Percentiles rank a stretch among this genome's conserved stretches.
Conservation (phyloP, 129 eudicot species). For the Arctium lappa region DNA sequence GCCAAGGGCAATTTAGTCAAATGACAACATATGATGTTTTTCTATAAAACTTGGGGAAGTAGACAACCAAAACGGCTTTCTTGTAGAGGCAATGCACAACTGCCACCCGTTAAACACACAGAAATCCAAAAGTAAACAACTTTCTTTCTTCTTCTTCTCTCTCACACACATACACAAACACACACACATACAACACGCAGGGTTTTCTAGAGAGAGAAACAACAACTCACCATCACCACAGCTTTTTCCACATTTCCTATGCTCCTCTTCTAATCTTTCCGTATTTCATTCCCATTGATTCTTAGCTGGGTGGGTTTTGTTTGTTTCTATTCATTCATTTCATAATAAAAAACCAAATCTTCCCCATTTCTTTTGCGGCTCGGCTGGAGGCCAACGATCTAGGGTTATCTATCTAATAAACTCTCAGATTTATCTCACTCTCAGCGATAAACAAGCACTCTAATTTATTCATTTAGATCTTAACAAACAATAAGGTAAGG, state of each 20-base stretch:
- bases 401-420: slow-evolving; percentile 26
- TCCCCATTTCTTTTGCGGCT: background rate
- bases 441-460: background rate
- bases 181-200: background rate
- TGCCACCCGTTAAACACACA: slow-evolving; percentile 58
- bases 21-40: background rate
- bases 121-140: slow-evolving; percentile 1
- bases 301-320: slow-evolving; percentile 8
- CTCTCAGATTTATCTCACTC: background rate
- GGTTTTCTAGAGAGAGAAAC: slow-evolving; percentile 17
- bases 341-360: slow-evolving; percentile 1
- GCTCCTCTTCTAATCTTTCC: slow-evolving; percentile 1
- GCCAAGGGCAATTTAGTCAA: background rate
- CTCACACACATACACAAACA: background rate
- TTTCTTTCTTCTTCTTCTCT: background rate
- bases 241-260: slow-evolving; percentile 33
- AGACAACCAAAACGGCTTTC: slow-evolving; percentile 36
- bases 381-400: slow-evolving; percentile 20
- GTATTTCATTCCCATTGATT: slow-evolving; percentile 18
- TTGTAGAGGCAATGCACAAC: slow-evolving; percentile 25
- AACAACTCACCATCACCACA: slow-evolving; percentile 36
- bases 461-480: slow-evolving; percentile 4
- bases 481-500: too few species aligned
- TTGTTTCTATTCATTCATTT: background rate
- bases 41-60: slow-evolving; percentile 8